phyloP scores from a whole-genome alignment of 371 early-diverging fungal genomes.

The Mortierella sp. region DNA sequence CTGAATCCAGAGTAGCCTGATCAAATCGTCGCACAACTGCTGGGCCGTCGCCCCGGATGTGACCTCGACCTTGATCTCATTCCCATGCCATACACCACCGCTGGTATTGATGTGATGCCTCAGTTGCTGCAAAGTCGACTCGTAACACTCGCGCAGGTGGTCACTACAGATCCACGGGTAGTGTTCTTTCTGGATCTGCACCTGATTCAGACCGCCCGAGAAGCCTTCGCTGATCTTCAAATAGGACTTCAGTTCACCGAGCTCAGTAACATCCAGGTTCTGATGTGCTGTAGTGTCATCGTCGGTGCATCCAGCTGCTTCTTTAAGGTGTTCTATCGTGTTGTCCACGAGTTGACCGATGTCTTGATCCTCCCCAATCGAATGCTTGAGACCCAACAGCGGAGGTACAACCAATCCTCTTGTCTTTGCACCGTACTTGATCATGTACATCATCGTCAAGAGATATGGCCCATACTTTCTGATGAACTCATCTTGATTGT shows the following conservation, averaged over 20 bases:
- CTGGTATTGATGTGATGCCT: background rate
- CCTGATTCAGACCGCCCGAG: constrained; percentile 6
- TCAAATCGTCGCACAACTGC: constrained; percentile 8
- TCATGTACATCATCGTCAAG: constrained; percentile 1
- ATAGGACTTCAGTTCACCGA: constrained; percentile 8
- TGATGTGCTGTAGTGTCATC: background rate
- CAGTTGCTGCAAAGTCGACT: background rate
- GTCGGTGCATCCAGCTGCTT: background rate
- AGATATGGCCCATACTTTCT: constrained; percentile 6
- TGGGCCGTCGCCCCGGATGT: background rate
- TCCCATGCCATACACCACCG: background rate
- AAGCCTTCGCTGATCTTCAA: background rate
- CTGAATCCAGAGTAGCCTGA: background rate
- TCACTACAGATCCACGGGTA: background rate
- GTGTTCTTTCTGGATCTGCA: background rate
- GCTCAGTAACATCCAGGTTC: background rate
- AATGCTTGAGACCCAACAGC: background rate
- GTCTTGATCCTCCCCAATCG: background rate
- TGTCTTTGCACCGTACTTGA: background rate
- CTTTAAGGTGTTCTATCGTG: background rate
- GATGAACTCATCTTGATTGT: background rate
- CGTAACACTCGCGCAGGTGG: background rate
- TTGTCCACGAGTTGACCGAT: background rate
- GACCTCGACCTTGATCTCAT: background rate
- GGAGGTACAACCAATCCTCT: background rate